Evolutionary conservation across 345 rosid genomes (phyloP), one percentile per base, ranked within the genome.

Genomic region (Lagerstroemia speciosa): DNA sequence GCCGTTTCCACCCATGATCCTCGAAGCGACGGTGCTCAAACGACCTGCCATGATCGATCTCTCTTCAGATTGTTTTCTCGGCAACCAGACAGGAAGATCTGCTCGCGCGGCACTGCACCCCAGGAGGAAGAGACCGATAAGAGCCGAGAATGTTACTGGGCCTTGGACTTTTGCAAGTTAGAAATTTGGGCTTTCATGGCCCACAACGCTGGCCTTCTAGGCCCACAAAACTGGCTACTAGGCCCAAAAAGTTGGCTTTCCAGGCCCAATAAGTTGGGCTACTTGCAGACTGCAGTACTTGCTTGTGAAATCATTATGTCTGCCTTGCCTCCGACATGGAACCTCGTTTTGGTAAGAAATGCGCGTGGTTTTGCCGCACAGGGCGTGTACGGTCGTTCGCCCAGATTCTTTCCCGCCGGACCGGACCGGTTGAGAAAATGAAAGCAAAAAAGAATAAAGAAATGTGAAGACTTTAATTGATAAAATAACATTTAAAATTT

Each of bases 1-100:
- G 78, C 96, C 88, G 83, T 87, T 89, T n/a, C 96, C 93, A 30
- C 89, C 93, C 92, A 91, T 83, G 84, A 92, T 85, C 77, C 82
- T 79, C 48, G 97, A 83, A 1, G 95, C 93, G 0, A 81, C 89
- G 69, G 73, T 84, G 81, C 88, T 84, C 80, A 94, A 74, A 84
- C 87, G 78, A 55, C 89, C 95, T 20, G 96, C 98, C 99, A 94
- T 91, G 73, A 70, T 71, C 69, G 62, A 31, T 20, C 19, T 43
- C 48, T 15, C 48, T 15, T 43, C 19, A 14, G 19, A 43, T 43
- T 16, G 48, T 43, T 43, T 43, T 71, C 38, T 64, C 68, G 20
- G 38, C 1, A 30, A 50, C 29, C 24, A 52, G 12, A 24, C 30
- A 24, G 31, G 10, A 24, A 2, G 61, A 48, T 20, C 4, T 20